Evolutionary conservation across 345 rosid genomes (phyloP).

Genomic region (Rhizophora apiculata): DNA sequence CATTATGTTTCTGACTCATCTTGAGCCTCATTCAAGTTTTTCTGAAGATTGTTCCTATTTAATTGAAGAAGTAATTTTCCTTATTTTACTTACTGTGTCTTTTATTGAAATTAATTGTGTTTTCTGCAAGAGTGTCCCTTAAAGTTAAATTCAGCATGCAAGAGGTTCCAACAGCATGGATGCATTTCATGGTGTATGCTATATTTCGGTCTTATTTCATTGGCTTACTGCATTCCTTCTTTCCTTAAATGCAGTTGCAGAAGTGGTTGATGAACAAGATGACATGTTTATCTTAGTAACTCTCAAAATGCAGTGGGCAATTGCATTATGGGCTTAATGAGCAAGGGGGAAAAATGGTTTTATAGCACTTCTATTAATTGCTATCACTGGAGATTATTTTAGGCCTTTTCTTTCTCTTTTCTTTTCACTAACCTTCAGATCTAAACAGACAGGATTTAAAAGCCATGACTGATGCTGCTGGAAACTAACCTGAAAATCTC

Average conservation of each 20-base stretch:
- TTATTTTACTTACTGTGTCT: constrained; percentile 1
- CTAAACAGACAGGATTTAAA: constrained; percentile 44
- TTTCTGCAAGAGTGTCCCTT: background rate
- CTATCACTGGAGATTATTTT: too few relatives aligned
- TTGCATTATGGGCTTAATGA: constrained; percentile 77
- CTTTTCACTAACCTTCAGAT: too few relatives aligned
- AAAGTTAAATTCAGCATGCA: too few relatives aligned
- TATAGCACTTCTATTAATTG: too few relatives aligned
- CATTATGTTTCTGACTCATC: background rate
- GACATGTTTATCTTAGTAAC: constrained; percentile 84
- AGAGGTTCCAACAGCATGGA: background rate
- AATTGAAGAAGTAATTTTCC: constrained; percentile 53
- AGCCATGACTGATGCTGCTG: constrained; percentile 94
- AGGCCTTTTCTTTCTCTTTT: too few relatives aligned
- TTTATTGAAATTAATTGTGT: constrained; percentile 16
- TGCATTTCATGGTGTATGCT: background rate
- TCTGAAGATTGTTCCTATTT: constrained; percentile 17
- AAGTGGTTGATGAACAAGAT: constrained; percentile 80
- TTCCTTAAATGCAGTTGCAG: constrained; percentile 47
- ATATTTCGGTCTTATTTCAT: background rate
- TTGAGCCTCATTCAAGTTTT: constrained; percentile 5
- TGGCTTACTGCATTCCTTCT: background rate
- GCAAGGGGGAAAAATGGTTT: constrained; percentile 4
- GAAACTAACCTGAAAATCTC: constrained; percentile 72
- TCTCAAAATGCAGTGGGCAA: constrained; percentile 96